Base-by-base conservation (phyloP, 345 rosid genomes). In the Durio zibethinus region DNA sequence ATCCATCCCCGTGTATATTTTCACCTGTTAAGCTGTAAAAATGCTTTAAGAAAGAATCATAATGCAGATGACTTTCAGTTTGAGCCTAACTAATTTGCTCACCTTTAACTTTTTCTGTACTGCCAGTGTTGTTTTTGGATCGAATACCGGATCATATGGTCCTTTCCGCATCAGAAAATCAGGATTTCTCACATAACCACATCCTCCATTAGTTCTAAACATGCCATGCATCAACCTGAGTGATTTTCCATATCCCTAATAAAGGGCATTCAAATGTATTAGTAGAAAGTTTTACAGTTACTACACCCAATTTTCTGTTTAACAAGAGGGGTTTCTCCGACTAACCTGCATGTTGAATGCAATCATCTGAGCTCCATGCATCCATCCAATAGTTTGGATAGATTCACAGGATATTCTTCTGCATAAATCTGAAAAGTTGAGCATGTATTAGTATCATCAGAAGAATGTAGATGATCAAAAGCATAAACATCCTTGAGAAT, bases 331-430 rank as follows among this genome's bases (percentile, higher is more conserved):
- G 25, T 31, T 23, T 45, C 12, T 10, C 21, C 27, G 7, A 10
- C 1, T 16, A 74, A 89, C 94, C 90, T 88, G 92, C 92, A 88
- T 88, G 43, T 90, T 88, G 57, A 88, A 90, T 8, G 43, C 43
- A 40, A 40, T 40, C 43, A 40, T 7, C 43, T 40, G 10, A 35
- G 38, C 6, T 35, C 38, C 38, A 35, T 93, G 98, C 84, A 86
- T 90, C 99, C 99, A 95, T 47, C 97, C 98, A 12, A 90, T 75
- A 29, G 85, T 86, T 4, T 98, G 97, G 98, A 63, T 96, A 96
- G 66, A 96, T 82, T 81, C 99, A 85, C 31, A 93, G 82, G 67
- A 95, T 87, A 72, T 95, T 89, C 80, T 82, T 78, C 83, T 91
- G 94, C 0, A 94, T 90, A 82, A 96, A 96, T 86, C 98, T 93